Evolutionary conservation across 352 stramenopile species (phyloP), one percentile per base, ranked within the genome.

Genomic region (Albugo laibachii): DNA sequence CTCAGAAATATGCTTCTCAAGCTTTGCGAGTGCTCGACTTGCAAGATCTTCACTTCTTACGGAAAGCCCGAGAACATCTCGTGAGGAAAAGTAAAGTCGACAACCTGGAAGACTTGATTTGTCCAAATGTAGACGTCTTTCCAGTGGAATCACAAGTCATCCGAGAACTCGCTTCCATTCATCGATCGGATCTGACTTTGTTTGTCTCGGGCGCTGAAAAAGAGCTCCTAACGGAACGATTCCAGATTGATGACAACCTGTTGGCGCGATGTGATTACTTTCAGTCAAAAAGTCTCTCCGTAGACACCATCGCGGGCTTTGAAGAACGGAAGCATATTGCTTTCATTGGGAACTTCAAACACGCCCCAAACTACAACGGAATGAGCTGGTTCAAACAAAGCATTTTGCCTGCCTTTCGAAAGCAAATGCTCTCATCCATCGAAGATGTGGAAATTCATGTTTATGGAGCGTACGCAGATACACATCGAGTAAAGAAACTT

Each of bases 21-120:
- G 71, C 79, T 1, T 49, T 88, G 14, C 66, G 81, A 16, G 68
- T 97, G 13, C 50, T 97, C 4, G 89, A 96, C 46, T 69, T 95
- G 45, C 89, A 97, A 57, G 89, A 97, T 53, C 61, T 96, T 19
- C 87, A 97, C 53, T 93, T 92, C 37, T 50, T 97, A 21, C 67
- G 89, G 8, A 62, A 71, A 6, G 65, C 66, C n/a, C 72, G 87
- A 31, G 80, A 96, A 57, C 56, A 63, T 41, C 54, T 83, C 11
- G 71, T 94, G 11, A 77, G 71, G 43, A 84, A 84, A 44, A 57
- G 54, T 1, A 38, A 57, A 47, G 55, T 60, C 11, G 37, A 52
- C 0, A 69, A 82, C 42, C 44, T 56, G 0, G 50, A 75, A 50
- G 65, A 60, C 31, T 52, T 74, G 36, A 48, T 66, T 38, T 19